These are phyloP conservation scores for Aspergillus steynii DNA, from an alignment of 495 filamentous ascomycete genomes.

Conservation along the genomic window DNA sequence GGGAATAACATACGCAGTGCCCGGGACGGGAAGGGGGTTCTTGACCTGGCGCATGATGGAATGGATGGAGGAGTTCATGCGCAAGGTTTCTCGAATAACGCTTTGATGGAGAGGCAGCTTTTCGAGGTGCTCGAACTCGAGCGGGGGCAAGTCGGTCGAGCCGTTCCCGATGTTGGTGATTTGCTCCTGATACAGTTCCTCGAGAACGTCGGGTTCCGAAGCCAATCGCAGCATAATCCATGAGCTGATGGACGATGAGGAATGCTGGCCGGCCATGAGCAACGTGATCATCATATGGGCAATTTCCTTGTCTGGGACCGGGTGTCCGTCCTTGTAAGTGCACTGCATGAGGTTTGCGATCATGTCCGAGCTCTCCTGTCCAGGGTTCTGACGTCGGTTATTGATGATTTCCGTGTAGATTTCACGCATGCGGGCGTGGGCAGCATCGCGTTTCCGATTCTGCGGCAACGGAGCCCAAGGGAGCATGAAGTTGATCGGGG, in stretches of 20 bases:
- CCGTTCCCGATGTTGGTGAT: slow-evolving; percentile 58
- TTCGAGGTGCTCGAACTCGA: slow-evolving; percentile 66
- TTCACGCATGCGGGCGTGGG: slow-evolving; percentile 71
- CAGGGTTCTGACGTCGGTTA: slow-evolving; percentile 50
- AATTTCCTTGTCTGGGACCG: slow-evolving; percentile 75
- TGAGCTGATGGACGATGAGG: slow-evolving; percentile 74
- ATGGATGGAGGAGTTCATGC: slow-evolving; percentile 79
- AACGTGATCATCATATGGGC: slow-evolving; percentile 93
- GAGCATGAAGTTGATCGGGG: slow-evolving; percentile 80
- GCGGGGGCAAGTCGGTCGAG: slow-evolving; percentile 48
- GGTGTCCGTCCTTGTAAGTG: slow-evolving; percentile 70
- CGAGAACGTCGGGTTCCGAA: slow-evolving; percentile 67
- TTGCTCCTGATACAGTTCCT: slow-evolving; percentile 78
- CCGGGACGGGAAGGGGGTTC: slow-evolving; percentile 72
- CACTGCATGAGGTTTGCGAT: slow-evolving; percentile 82
- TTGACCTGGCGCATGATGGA: slow-evolving; percentile 86
- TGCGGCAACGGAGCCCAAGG: slow-evolving; percentile 85
- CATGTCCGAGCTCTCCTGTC: slow-evolving; percentile 64
- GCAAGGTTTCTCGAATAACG: slow-evolving; percentile 78
- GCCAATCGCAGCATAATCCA: slow-evolving; percentile 84
- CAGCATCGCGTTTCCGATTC: slow-evolving; percentile 75
- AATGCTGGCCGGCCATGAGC: slow-evolving; percentile 88
- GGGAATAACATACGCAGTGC: slow-evolving; percentile 77
- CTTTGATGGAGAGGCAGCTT: slow-evolving; percentile 68
- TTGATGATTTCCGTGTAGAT: slow-evolving; percentile 79